A percentile compares a stretch with the other conserved stretches of the same genome.
These are phyloP conservation scores for Melastoma malabathricum DNA, from an alignment of 345 rosid species.

Conservation along the genomic window DNA sequence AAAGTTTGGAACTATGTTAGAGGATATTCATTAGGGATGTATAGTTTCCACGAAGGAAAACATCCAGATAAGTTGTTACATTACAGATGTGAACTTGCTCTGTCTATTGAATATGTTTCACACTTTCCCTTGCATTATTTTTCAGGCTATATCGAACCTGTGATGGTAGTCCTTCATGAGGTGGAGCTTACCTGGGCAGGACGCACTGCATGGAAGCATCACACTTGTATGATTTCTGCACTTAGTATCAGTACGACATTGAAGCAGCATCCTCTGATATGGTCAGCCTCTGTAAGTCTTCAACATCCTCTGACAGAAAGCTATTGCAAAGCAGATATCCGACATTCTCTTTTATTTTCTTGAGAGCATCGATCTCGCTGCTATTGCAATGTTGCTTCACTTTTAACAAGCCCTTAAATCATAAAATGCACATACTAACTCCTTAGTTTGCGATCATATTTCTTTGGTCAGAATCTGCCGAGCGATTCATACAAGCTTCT, in stretches of 20 bases:
- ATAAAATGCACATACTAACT: neutral
- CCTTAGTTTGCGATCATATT: constrained; percentile 7
- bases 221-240: constrained; percentile 90
- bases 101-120: neutral
- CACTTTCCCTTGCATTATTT: constrained; percentile 7
- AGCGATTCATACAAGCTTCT: constrained; percentile 93
- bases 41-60: too few species aligned
- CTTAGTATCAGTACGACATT: constrained; percentile 86
- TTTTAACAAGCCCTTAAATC: too few species aligned
- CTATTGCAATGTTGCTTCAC: too few species aligned
- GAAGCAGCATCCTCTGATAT: constrained; percentile 95
- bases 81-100: neutral
- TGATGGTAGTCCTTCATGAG: constrained; percentile 92
- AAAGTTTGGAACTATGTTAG: too few species aligned
- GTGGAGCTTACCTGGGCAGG: constrained; percentile 96
- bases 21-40: too few species aligned
- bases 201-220: constrained; percentile 81
- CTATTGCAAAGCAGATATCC: neutral
- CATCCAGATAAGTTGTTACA: too few species aligned
- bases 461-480: constrained; percentile 69
- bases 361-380: too few species aligned
- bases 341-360: too few species aligned
- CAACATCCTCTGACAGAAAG: neutral
- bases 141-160: constrained; percentile 92
- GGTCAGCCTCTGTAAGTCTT: constrained; percentile 82